Evolutionary conservation across 495 filamentous ascomycete species (phyloP).

Genomic region (Pyrenula aspistea): DNA sequence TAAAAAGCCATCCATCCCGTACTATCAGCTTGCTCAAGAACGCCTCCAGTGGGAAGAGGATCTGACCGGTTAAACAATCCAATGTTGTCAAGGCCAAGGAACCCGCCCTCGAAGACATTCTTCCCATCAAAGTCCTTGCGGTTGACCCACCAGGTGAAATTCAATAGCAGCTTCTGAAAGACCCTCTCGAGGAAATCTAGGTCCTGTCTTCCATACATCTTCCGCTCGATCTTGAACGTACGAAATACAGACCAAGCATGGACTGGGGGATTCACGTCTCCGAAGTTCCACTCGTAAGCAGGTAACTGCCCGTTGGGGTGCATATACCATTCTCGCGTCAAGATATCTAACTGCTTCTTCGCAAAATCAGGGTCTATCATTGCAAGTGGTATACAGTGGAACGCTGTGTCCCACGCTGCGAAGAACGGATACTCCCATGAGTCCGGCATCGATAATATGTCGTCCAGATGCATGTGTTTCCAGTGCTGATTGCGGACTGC

Average conservation of each 20-base stretch:
- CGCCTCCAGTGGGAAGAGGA: slow-evolving; percentile 83
- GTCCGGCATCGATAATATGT: slow-evolving; percentile 93
- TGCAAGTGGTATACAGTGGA: slow-evolving; percentile 88
- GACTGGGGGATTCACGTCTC: slow-evolving; percentile 92
- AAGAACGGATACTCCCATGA: slow-evolving; percentile 99
- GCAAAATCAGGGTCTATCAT: slow-evolving; percentile 98
- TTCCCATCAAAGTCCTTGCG: slow-evolving; percentile 88
- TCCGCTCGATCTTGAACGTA: slow-evolving; percentile 94
- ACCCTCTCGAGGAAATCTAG: slow-evolving; percentile 91
- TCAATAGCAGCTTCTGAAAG: slow-evolving; percentile 89
- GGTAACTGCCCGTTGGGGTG: slow-evolving; percentile 93
- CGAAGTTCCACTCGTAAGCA: slow-evolving; percentile 95
- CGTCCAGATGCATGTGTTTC: slow-evolving; percentile 88
- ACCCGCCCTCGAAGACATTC: slow-evolving; percentile 94
- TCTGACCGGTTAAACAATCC: slow-evolving; percentile 97
- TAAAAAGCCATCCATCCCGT: slow-evolving; percentile 99
- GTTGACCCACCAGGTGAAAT: slow-evolving; percentile 99
- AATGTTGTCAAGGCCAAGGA: slow-evolving; percentile 94
- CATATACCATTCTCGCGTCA: slow-evolving; percentile 98
- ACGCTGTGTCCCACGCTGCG: slow-evolving; percentile 93
- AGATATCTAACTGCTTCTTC: slow-evolving; percentile 91
- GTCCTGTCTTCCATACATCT: slow-evolving; percentile 90
- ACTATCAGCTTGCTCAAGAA: slow-evolving; percentile 90
- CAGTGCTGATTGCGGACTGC: slow-evolving; percentile 75
- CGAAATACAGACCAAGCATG: slow-evolving; percentile 94